phyloP scores from a whole-genome alignment of 139 green algal genomes.

The Mesotaenium endlicherianum region DNA sequence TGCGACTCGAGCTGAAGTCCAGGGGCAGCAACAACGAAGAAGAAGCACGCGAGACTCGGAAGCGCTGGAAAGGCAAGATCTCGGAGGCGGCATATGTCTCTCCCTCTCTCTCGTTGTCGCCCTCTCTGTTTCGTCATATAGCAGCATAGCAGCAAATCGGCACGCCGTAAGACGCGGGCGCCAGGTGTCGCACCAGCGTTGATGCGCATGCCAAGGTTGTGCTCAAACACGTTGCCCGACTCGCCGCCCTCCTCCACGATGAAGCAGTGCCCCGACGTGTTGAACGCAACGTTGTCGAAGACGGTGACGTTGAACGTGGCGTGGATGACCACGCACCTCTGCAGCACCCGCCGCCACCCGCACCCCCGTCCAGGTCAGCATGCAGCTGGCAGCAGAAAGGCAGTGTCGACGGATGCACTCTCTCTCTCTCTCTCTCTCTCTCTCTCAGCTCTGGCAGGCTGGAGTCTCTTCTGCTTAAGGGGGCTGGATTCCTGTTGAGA shows the following conservation, averaged over 20 bases:
- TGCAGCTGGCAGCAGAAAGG: no score
- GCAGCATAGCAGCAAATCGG: not conserved
- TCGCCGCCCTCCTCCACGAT: slow-evolving; percentile 67
- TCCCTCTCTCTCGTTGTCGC: no score
- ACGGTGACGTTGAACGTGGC: slow-evolving; percentile 34
- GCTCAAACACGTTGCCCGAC: slow-evolving; percentile 45
- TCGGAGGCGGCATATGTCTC: no score
- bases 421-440: not conserved
- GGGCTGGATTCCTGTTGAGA: not conserved
- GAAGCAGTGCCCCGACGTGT: slow-evolving; percentile 69
- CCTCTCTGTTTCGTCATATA: not conserved
- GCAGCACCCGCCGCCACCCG: not conserved
- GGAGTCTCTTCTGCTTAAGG: not conserved
- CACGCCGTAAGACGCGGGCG: not conserved
- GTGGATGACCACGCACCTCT: slow-evolving; percentile 47
- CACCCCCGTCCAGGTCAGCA: not conserved
- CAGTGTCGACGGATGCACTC: not conserved
- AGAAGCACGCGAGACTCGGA: no score
- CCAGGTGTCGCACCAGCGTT: not conserved
- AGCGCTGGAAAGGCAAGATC: no score
- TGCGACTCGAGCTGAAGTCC: no score
- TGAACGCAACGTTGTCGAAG: slow-evolving; percentile 66
- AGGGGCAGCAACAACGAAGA: no score
- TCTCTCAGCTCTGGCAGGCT: not conserved
- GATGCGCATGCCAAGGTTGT: slow-evolving; percentile 72